These are phyloP conservation scores for Termitomyces sp. DNA, from an alignment of 768 basidiomycete genomes.

Conservation along the genomic window DNA sequence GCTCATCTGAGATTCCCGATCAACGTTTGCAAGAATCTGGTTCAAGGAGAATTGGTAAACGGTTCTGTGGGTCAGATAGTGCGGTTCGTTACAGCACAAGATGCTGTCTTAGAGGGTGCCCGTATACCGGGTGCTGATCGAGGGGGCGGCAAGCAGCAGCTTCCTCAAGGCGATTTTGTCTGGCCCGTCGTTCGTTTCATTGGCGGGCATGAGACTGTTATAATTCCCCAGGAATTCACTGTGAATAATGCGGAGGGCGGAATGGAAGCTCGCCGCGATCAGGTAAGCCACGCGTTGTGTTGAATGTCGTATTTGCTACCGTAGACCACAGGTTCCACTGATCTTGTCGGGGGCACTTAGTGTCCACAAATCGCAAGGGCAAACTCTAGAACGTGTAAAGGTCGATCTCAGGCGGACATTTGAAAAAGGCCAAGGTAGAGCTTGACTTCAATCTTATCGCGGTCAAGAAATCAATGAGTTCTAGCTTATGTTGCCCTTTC, in stretches of 20 bases:
- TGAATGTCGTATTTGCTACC: neutral
- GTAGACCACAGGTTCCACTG: slow-evolving; percentile 51
- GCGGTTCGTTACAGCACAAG: slow-evolving; percentile 39
- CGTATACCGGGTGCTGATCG: slow-evolving; percentile 35
- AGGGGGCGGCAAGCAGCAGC: slow-evolving; percentile 20
- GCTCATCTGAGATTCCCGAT: neutral
- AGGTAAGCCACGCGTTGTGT: slow-evolving; percentile 32
- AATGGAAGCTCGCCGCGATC: slow-evolving; percentile 56
- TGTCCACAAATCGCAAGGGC: slow-evolving; percentile 89
- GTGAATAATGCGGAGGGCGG: slow-evolving; percentile 56
- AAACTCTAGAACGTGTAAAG: slow-evolving; percentile 81
- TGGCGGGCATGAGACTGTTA: slow-evolving; percentile 41
- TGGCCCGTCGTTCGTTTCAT: slow-evolving; percentile 67
- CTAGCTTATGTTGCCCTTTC: slow-evolving; percentile 74
- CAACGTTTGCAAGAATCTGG: slow-evolving; percentile 48
- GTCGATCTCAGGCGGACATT: slow-evolving; percentile 76
- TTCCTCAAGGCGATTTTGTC: slow-evolving; percentile 10
- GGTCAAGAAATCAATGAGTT: neutral
- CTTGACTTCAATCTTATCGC: neutral
- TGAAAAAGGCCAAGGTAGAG: slow-evolving; percentile 73
- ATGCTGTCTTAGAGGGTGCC: slow-evolving; percentile 35
- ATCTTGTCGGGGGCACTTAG: slow-evolving; percentile 88
- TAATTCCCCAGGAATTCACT: slow-evolving; percentile 58
- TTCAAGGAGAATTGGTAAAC: slow-evolving; percentile 68
- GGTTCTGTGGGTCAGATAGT: slow-evolving; percentile 61